Conservation (phyloP, 345 rosid genomes). For the Microcos paniculata region DNA sequence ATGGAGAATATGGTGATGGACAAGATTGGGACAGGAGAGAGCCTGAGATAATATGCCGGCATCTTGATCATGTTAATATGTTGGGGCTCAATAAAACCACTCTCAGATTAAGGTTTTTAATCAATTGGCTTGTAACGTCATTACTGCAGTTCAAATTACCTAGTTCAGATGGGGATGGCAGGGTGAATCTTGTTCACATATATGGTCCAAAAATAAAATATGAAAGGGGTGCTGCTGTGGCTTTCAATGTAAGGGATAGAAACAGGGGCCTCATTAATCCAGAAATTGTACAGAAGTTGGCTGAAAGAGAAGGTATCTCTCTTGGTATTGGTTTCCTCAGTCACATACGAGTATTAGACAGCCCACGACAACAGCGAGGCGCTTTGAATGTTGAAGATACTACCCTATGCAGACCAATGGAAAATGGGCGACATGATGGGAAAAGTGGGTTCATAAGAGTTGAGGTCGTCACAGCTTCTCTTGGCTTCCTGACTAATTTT, state of each 20-base stretch:
- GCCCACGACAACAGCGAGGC: slow-evolving; percentile 49
- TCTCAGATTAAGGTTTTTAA: slow-evolving; percentile 69
- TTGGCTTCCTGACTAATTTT: slow-evolving; percentile 90
- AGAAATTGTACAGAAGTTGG: slow-evolving; percentile 86
- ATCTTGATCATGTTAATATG: slow-evolving; percentile 88
- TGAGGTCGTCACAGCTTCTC: slow-evolving; percentile 95
- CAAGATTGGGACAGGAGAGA: slow-evolving; percentile 80
- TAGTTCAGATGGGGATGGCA: slow-evolving; percentile 50
- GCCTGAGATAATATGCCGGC: slow-evolving; percentile 79
- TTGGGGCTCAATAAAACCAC: slow-evolving; percentile 97
- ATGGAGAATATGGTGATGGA: slow-evolving; percentile 73
- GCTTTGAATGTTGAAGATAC: slow-evolving; percentile 51
- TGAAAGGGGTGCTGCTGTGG: slow-evolving; percentile 94
- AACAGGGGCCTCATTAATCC: slow-evolving; percentile 78
- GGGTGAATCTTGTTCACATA: slow-evolving; percentile 74
- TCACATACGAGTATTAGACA: slow-evolving; percentile 73
- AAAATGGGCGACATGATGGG: slow-evolving; percentile 55
- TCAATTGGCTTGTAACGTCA: slow-evolving; percentile 98
- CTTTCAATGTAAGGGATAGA: slow-evolving; percentile 80
- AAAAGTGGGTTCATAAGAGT: slow-evolving; percentile 67
- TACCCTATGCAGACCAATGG: slow-evolving; percentile 68
- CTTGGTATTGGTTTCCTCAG: slow-evolving; percentile 89
- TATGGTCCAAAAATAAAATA: slow-evolving; percentile 98
- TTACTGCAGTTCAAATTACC: slow-evolving; percentile 81
- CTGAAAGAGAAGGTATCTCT: slow-evolving; percentile 87